Base-by-base conservation (phyloP, 139 green algal genomes). In the Tetradesmus obliquus region DNA sequence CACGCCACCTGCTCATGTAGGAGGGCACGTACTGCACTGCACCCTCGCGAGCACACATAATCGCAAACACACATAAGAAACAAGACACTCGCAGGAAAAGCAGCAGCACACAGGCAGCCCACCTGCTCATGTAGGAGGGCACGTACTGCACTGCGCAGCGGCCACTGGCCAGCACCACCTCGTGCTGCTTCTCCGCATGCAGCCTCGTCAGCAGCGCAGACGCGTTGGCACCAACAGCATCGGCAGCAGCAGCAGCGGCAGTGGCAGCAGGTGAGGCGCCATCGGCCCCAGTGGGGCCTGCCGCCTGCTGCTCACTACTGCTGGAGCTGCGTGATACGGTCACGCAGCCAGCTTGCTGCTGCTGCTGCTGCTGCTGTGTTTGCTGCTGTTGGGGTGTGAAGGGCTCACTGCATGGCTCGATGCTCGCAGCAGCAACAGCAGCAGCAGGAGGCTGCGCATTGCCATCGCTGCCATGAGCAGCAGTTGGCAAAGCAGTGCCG, bases 91-190 rank as follows among this genome's bases (percentile, higher is more conserved):
- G 15, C 66, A 24, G 1, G 5, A 9, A 74, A 2, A 74, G 1
- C 60, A 71, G 60, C 57, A 62, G 57, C 57, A 62, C 5, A 5
- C 0, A 76, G 2, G 60, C 57, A 66, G 57, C 57, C 55, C 20
- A 87, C 84, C 84, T 88, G 84, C 58, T 88, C 57, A 76, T 76
- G 84, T 88, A 55, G 22, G 57, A 19, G 17, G 57, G 58, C 10
- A 88, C 57, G n/a, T 60, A 88, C 69, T 58, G 57, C 84, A 88
- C 22, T 13, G 84, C 82, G 12, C 57, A 22, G 55, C 84, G 32
- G 19, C 84, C 84, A 13, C 57, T 79, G 2, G 84, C 57, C 57
- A 79, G n/a, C 57, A 88, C 22, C 24, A 88, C 84, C 57, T 88
- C 58, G 55, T 79, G 57, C 12, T 88, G 84, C 58, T 80, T 57